Base-by-base conservation (phyloP, 257 asterid species). In the Salvia miltiorrhiza region DNA sequence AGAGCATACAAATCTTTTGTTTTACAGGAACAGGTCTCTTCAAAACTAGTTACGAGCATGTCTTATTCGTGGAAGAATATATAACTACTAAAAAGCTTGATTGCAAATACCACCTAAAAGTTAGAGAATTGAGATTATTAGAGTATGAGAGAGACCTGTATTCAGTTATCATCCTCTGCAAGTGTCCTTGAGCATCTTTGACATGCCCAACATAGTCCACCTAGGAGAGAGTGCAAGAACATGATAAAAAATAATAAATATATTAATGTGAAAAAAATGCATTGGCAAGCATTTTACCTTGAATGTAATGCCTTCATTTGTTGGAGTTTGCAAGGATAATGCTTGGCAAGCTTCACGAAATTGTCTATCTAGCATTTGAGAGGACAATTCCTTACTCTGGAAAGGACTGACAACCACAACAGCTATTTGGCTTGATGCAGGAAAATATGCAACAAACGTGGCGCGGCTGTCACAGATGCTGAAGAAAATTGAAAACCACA, bases 381-480 rank as follows among this genome's bases (percentile, higher is more conserved):
- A 79, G 37, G 97, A 86, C 75, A 94, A 80, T 78, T 94, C 99
- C 87, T 85, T 94, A 74, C 88, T 87, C 62, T 79, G 96, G 82
- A 87, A 89, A 79, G 96, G 97, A 77, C 89, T 94, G 65, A 83
- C 99, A 77, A 91, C 97, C 85, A 89, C 82, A 37, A 78, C 93
- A 70, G 78, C 84, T 70, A 91, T 79, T 78, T 79, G 81, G 79
- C 81, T 81, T 59, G 97, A 89, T 32, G 86, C 81, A 69, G 97
- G 95, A 76, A 94, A 94, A 82, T 84, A 88, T 62, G 86, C 90
- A 77, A 94, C 83, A 61, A 82, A 93, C 71, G 86, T 85, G 62
- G 97, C 99, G 83, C 99, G 87, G 69, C 85, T 83, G 71, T 94
- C 99, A 11, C 88, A 89, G 77, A 83, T 70, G 76, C 97, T 94